Percentiles rank a stretch among this genome's conserved stretches.
Conservation (phyloP, 2,329 filamentous ascomycete species). For the Xylaria sp. region DNA sequence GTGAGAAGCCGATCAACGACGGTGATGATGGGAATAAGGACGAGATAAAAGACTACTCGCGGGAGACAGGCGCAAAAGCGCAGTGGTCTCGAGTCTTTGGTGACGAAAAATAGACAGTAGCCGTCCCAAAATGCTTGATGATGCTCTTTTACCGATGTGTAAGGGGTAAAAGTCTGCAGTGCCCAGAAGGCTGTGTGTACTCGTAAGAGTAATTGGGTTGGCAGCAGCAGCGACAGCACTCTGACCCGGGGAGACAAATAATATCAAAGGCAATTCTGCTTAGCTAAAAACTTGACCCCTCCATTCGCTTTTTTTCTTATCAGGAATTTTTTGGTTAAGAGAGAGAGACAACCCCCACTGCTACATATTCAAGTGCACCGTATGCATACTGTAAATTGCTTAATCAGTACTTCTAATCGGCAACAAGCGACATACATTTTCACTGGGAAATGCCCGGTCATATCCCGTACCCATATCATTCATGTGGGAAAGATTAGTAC, state of each 20-base stretch:
- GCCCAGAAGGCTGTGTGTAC: neutral
- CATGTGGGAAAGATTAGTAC: no score
- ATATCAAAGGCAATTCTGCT: constrained; percentile 16
- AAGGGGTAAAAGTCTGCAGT: constrained; percentile 5
- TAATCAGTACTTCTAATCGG: no score
- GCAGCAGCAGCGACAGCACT: no score
- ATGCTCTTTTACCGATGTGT: constrained; percentile 8
- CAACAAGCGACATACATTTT: no score
- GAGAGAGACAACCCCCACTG: neutral
- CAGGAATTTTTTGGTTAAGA: neutral
- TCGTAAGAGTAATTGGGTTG: neutral
- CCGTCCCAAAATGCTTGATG: constrained; percentile 15
- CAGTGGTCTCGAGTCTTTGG: constrained; percentile 17
- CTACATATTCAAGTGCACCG: neutral
- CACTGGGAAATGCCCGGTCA: no score
- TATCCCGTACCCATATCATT: no score
- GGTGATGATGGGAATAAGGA: neutral
- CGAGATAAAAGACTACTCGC: constrained; percentile 1
- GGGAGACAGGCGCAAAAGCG: constrained; percentile 15
- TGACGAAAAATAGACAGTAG: constrained; percentile 13
- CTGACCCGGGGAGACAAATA: neutral
- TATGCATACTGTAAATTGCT: neutral
- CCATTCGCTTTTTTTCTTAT: constrained; percentile 18
- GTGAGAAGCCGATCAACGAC: neutral
- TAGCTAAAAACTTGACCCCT: constrained; percentile 21